Evolutionary conservation across 192 early-diverging fungal species (phyloP).

Genomic region (Mortierella claussenii): DNA sequence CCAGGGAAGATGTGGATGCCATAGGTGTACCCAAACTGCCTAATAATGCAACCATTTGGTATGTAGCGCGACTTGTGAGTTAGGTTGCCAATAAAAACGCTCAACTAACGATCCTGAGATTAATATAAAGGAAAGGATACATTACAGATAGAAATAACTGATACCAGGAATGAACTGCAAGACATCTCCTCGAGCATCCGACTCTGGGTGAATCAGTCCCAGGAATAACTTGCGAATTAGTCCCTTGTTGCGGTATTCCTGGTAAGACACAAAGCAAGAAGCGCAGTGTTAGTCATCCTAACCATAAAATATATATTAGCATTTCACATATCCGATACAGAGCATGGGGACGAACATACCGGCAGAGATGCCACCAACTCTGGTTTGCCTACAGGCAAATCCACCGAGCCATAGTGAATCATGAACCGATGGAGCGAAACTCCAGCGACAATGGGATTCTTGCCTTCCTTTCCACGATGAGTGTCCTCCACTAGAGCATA

Average conservation of each 20-base stretch:
- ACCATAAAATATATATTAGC: no score
- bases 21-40: slow-evolving; percentile 48
- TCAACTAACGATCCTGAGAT: no score
- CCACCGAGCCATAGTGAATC: slow-evolving; percentile 15
- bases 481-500: slow-evolving; percentile 31
- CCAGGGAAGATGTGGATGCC: background rate
- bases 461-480: background rate
- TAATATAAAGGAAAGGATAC: no score
- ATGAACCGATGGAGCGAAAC: background rate
- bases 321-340: no score
- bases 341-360: no score
- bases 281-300: no score
- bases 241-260: slow-evolving; percentile 37
- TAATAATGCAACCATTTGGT: background rate
- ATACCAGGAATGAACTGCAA: slow-evolving; percentile 41
- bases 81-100: no score
- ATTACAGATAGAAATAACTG: slow-evolving; percentile 34
- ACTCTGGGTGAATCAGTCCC: slow-evolving; percentile 45
- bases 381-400: background rate
- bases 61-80: no score
- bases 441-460: slow-evolving; percentile 18
- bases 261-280: no score
- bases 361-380: slow-evolving; percentile 7
- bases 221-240: slow-evolving; percentile 17
- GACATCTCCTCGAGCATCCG: slow-evolving; percentile 31